phyloP scores from a whole-genome alignment of 1,284 basidiomycete species.

The Naganishia sp. region DNA sequence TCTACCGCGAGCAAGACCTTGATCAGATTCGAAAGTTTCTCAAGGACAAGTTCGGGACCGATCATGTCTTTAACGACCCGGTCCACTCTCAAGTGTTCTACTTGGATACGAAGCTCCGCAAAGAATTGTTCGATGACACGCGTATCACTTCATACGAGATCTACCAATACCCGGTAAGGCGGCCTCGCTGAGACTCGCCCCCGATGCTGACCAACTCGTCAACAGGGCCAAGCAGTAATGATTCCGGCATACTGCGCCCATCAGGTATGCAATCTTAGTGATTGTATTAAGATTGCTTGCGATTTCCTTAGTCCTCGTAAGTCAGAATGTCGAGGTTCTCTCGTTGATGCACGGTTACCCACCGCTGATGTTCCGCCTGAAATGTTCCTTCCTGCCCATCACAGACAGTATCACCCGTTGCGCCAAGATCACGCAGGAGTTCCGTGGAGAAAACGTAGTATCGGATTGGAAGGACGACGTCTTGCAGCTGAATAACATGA shows the following conservation, averaged over 20 bases:
- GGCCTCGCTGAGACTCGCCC: background rate
- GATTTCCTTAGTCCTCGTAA: constrained; percentile 83
- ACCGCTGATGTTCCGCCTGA: constrained; percentile 6
- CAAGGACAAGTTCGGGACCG: constrained; percentile 54
- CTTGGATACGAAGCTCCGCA: constrained; percentile 68
- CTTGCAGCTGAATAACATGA: constrained; percentile 82
- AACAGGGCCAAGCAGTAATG: constrained; percentile 82
- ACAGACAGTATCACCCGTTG: constrained; percentile 80
- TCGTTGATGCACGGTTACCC: background rate
- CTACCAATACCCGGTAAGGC: constrained; percentile 69
- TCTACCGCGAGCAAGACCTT: constrained; percentile 82
- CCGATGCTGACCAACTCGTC: background rate
- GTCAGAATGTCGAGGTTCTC: constrained; percentile 26
- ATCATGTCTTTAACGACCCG: constrained; percentile 65
- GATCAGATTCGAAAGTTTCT: constrained; percentile 74
- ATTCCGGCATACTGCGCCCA: constrained; percentile 95
- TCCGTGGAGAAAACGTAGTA: constrained; percentile 79
- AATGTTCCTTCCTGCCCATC: background rate
- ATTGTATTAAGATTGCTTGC: constrained; percentile 94
- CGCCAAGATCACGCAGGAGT: constrained; percentile 80
- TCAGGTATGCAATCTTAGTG: constrained; percentile 74
- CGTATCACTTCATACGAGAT: constrained; percentile 78
- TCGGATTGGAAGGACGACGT: constrained; percentile 93
- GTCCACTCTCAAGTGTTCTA: constrained; percentile 90
- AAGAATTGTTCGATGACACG: constrained; percentile 66